These are phyloP conservation scores for Didymella arachidicola DNA, from an alignment of 2,329 filamentous ascomycete genomes.

Conservation along the genomic window DNA sequence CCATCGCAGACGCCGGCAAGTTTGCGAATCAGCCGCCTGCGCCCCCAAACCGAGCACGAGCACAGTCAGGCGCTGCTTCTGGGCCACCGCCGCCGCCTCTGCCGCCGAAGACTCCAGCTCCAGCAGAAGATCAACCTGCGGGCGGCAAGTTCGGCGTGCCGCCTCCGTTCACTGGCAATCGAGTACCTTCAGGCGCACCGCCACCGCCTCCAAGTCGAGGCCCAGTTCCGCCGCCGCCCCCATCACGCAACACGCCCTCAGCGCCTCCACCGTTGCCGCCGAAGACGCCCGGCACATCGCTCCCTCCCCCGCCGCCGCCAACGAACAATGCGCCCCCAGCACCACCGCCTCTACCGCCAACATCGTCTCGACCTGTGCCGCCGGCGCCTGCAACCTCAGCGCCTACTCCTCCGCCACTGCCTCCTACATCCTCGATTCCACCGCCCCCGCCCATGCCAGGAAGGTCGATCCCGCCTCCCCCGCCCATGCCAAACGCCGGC, in stretches of 20 bases:
- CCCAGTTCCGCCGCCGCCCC: slow-evolving; percentile 66
- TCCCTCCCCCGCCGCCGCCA: slow-evolving; percentile 68
- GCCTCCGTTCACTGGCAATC: slow-evolving; percentile 76
- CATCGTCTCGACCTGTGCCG: slow-evolving; percentile 37
- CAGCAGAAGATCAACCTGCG: slow-evolving; percentile 65
- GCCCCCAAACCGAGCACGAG: slow-evolving; percentile 58
- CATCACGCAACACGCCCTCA: slow-evolving; percentile 52
- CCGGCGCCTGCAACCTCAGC: slow-evolving; percentile 33
- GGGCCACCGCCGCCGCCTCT: slow-evolving; percentile 72
- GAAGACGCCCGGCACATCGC: slow-evolving; percentile 52
- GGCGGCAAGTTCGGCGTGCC: slow-evolving; percentile 75
- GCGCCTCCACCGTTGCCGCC: slow-evolving; percentile 51
- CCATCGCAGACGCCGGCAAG: slow-evolving; percentile 88
- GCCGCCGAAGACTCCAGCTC: slow-evolving; percentile 63
- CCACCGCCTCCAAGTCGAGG: slow-evolving; percentile 77
- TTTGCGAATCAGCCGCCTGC: slow-evolving; percentile 66
- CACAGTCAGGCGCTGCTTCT: slow-evolving; percentile 58
- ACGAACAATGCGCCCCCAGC: slow-evolving; percentile 40
- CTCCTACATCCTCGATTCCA: slow-evolving; percentile 32
- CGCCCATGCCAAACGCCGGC: slow-evolving; percentile 37
- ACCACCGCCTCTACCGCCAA: slow-evolving; percentile 43
- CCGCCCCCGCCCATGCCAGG: slow-evolving; percentile 47
- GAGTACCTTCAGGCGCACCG: slow-evolving; percentile 69
- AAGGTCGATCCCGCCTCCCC: slow-evolving; percentile 46
- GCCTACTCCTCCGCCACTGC: slow-evolving; percentile 38